Conservation (phyloP, 495 filamentous ascomycete species). For the Daldinia vernicosa region DNA sequence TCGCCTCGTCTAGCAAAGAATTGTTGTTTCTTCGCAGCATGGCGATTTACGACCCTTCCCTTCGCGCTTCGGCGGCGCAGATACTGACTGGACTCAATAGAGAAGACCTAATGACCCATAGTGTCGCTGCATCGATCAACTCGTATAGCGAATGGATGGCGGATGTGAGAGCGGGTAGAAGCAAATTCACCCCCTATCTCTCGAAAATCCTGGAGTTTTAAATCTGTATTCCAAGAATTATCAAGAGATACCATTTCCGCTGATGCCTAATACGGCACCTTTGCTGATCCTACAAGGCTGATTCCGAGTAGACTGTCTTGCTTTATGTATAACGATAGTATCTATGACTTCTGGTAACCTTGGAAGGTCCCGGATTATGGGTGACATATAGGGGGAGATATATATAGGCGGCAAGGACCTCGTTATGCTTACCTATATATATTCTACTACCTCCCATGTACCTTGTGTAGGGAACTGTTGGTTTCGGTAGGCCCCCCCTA, state of each 20-base stretch:
- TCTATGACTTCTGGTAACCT: neutral
- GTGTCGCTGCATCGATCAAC: neutral
- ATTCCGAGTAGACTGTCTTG: neutral
- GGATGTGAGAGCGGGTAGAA: neutral
- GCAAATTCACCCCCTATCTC: neutral
- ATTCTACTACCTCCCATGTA: too few relatives aligned
- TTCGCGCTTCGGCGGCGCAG: slow-evolving; percentile 11
- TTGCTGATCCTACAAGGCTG: neutral
- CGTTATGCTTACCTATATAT: too few relatives aligned
- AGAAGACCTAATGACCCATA: neutral
- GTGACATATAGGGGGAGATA: neutral
- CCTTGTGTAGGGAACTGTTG: too few relatives aligned
- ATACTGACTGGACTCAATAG: neutral
- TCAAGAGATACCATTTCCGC: too few relatives aligned
- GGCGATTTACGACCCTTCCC: slow-evolving; percentile 5
- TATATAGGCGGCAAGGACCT: neutral
- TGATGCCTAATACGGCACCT: neutral
- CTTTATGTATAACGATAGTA: neutral
- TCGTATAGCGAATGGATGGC: slow-evolving; percentile 5
- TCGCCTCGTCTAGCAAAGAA: neutral
- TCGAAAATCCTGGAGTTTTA: neutral
- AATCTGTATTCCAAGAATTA: too few relatives aligned
- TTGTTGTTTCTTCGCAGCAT: neutral
- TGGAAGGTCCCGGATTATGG: too few relatives aligned
- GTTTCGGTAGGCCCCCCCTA: too few relatives aligned